These are phyloP conservation scores for Hericium rajendrae DNA, from an alignment of 768 basidiomycete genomes.

Conservation along the genomic window DNA sequence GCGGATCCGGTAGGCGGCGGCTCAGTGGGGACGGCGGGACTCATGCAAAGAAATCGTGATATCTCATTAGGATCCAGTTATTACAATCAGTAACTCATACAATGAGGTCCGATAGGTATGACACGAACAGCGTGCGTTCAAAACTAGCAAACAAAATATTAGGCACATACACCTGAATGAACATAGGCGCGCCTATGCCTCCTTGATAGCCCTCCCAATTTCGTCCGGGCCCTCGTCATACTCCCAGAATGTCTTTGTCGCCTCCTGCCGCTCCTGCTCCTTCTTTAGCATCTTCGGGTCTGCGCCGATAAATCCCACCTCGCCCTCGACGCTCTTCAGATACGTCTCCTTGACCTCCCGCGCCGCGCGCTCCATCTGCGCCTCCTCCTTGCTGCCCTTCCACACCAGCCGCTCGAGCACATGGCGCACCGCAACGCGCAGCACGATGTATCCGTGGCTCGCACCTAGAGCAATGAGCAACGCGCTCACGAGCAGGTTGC, in stretches of 20 bases:
- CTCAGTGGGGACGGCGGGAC: too few species aligned
- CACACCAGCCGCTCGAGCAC: conserved; percentile 70
- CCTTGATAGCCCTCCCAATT: conserved; percentile 57
- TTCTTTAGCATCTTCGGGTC: conserved; percentile 11
- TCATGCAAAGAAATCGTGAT: too few species aligned
- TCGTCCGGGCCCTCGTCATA: conserved; percentile 69
- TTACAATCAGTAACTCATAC: too few species aligned
- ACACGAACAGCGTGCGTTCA: too few species aligned
- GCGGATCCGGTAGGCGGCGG: too few species aligned
- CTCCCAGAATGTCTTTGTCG: conserved; percentile 43
- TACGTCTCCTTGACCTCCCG: conserved; percentile 40
- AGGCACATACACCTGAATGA: too few species aligned
- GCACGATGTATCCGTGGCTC: conserved; percentile 77
- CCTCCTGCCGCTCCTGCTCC: conserved; percentile 10
- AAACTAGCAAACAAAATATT: too few species aligned
- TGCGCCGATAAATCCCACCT: conserved; percentile 17
- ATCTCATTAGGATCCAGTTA: too few species aligned
- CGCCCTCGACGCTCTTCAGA: conserved; percentile 22
- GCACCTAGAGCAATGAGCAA: conserved; percentile 60
- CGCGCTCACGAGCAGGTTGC: conserved; percentile 21
- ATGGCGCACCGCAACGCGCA: conserved; percentile 54
- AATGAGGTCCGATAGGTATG: too few species aligned
- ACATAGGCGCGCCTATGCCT: conserved; percentile 15
- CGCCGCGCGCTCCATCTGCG: conserved; percentile 46
- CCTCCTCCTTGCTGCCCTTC: conserved; percentile 62